Conservation (phyloP, 2,329 filamentous ascomycete genomes). For the Cordyceps pruinosa region DNA sequence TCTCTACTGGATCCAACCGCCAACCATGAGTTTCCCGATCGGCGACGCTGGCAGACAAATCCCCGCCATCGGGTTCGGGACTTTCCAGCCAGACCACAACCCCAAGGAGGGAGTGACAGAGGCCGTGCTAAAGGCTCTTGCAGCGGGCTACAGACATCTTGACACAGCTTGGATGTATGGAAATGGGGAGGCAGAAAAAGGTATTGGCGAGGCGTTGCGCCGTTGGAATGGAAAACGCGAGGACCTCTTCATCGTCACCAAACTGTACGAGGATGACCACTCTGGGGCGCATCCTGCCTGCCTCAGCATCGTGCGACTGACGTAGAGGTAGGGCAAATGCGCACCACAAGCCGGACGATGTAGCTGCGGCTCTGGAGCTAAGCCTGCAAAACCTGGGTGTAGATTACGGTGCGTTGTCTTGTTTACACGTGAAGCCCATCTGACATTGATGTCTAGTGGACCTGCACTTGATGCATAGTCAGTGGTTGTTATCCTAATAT, state of each 20-base stretch:
- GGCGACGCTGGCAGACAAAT: background rate
- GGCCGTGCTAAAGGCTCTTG: background rate
- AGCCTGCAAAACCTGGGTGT: conserved; percentile 4
- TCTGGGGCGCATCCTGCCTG: background rate
- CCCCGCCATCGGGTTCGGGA: conserved; percentile 1
- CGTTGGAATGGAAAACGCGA: conserved; percentile 1
- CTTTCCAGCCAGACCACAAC: background rate
- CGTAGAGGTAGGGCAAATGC: background rate
- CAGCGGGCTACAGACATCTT: conserved; percentile 5
- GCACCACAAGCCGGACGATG: conserved; percentile 2
- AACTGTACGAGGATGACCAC: background rate
- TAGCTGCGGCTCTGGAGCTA: conserved; percentile 3
- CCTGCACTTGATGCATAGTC: conserved; percentile 10
- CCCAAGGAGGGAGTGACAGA: background rate
- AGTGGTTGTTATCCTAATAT: background rate
- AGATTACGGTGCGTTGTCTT: background rate
- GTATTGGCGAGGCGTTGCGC: background rate
- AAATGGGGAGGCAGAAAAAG: conserved; percentile 1
- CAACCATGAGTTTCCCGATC: background rate
- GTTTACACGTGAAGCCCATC: no score
- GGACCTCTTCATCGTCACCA: conserved; percentile 4
- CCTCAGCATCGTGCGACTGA: background rate
- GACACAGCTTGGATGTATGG: conserved; percentile 11
- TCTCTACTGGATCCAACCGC: no score
- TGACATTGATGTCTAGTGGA: background rate